Base-by-base conservation (phyloP, 129 eudicot genomes). In the Lactuca sativa region DNA sequence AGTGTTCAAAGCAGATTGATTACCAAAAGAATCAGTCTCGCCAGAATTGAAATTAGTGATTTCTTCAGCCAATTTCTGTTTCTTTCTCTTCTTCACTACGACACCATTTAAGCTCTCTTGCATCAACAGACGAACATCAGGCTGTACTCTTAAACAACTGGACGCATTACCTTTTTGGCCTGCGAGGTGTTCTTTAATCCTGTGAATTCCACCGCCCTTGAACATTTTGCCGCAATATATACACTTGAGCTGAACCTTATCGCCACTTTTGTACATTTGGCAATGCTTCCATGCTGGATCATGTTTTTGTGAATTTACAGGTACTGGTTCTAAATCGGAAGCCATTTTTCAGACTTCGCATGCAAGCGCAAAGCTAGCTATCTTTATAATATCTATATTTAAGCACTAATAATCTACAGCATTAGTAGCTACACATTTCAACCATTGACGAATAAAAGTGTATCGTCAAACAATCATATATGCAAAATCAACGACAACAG, bases 211-310 rank as follows among this genome's bases (percentile, higher is more conserved):
- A 67, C 99, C 99, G 37, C 99, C 99, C 80, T 87, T 93, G 76
- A 93, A 93, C 52, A 93, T 68, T 73, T 93, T 93, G 8, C 90
- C 91, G 78, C 99, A 93, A 74, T 93, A 93, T 17, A 85, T 56
- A 83, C 99, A 93, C 80, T 89, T 93, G 6, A 93, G 86, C 44
- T 89, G 90, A 44, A 87, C 88, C 83, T 77, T 87, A 34, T 83
- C 96, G 15, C 92, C 95, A 80, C 60, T 82, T 74, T 85, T 93
- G 16, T 70, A 87, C 96, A 89, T 89, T 59, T 93, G 81, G 58
- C 88, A 83, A 66, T 93, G 98, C 78, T 89, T 89, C 98, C 98
- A 93, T 30, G 98, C 98, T 16, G 95, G 92, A 48, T 93, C 98
- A 75, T 86, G 95, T 75, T 93, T 93, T 77, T 89, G 92, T 41